Evolutionary conservation across 2,329 filamentous ascomycete genomes (phyloP).

Genomic region (Colletotrichum falcatum): DNA sequence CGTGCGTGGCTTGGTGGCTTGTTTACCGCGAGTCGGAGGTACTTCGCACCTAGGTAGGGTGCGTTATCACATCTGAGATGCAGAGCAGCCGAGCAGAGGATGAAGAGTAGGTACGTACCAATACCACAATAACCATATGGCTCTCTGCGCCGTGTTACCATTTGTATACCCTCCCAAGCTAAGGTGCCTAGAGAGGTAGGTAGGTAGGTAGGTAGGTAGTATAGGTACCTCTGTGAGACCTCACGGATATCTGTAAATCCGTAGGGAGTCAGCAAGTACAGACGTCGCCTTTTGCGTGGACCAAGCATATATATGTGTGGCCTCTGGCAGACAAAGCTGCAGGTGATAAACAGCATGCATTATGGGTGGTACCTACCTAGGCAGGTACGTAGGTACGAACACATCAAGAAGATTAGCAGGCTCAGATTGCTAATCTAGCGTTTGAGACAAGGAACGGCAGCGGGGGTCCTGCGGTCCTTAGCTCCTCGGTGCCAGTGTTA

Average conservation of each 20-base stretch:
- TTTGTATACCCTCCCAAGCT: background rate
- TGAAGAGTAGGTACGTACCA: constrained; percentile 19
- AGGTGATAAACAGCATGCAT: constrained; percentile 5
- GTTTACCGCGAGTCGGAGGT: background rate
- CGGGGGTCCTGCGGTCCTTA: constrained; percentile 6
- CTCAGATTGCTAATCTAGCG: constrained; percentile 4
- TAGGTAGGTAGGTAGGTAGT: background rate
- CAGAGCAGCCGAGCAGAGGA: constrained; percentile 13
- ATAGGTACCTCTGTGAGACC: background rate
- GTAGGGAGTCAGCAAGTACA: background rate
- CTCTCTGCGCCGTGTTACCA: background rate
- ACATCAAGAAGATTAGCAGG: constrained; percentile 1
- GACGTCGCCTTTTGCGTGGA: background rate
- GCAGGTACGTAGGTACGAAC: background rate
- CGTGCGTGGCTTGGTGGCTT: too few relatives aligned
- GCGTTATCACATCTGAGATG: constrained; percentile 38
- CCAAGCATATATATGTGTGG: background rate
- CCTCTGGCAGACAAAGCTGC: background rate
- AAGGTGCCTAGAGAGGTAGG: background rate
- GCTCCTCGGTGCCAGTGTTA: background rate
- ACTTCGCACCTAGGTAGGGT: too few relatives aligned
- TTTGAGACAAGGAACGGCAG: background rate
- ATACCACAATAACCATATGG: background rate
- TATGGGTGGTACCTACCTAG: background rate
- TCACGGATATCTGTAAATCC: constrained; percentile 1